Conservation (phyloP, 1,139 yeast species). For the Suhomyces anneliseae region DNA sequence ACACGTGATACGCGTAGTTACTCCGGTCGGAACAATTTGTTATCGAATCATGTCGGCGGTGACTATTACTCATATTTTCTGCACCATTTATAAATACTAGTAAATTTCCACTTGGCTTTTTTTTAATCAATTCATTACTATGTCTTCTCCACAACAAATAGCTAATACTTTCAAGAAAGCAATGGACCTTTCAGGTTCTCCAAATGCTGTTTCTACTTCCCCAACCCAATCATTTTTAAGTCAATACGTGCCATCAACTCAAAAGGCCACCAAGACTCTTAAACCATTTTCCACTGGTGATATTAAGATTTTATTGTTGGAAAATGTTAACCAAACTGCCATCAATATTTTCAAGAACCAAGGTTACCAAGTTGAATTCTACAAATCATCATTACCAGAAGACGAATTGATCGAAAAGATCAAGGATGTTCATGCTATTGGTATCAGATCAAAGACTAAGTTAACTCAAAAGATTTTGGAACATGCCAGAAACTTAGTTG, state of each 20-base stretch:
- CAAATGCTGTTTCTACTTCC: constrained; percentile 77
- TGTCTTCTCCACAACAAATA: constrained; percentile 74
- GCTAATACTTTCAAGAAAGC: constrained; percentile 58
- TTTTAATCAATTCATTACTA: constrained; percentile 18
- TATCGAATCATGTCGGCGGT: background rate
- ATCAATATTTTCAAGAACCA: constrained; percentile 78
- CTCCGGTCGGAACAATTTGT: constrained; percentile 1
- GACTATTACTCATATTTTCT: constrained; percentile 10
- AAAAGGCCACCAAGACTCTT: constrained; percentile 63
- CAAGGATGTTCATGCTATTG: constrained; percentile 91
- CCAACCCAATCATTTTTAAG: constrained; percentile 57
- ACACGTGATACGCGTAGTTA: constrained; percentile 6
- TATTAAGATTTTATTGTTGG: constrained; percentile 84
- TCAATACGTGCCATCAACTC: constrained; percentile 40
- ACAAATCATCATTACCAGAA: constrained; percentile 86
- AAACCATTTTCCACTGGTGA: constrained; percentile 93
- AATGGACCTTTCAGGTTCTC: constrained; percentile 51
- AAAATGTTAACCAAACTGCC: constrained; percentile 92
- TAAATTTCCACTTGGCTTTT: background rate
- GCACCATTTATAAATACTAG: background rate
- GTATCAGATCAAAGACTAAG: constrained; percentile 96
- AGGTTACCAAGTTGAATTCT: constrained; percentile 96
- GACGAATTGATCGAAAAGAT: constrained; percentile 94
- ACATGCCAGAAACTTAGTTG: constrained; percentile 87
- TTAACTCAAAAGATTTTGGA: constrained; percentile 75